Base-by-base conservation (phyloP, 2,329 filamentous ascomycete species). In the Verticillium nonalfalfae region DNA sequence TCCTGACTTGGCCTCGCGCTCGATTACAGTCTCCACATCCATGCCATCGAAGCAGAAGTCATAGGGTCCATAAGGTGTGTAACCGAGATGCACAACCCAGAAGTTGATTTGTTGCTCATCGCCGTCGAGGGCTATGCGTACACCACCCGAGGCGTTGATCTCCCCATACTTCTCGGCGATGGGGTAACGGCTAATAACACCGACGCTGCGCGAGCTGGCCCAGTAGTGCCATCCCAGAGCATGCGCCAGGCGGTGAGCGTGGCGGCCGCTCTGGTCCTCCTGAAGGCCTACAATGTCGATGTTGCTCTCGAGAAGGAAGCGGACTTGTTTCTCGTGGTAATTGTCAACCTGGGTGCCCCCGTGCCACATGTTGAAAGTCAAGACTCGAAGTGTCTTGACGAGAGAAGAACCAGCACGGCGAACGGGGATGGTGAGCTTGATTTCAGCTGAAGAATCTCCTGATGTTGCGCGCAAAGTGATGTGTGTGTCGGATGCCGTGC, bases 21-120 rank as follows among this genome's bases (percentile, higher is more conserved):
- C 58, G 1, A 77, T 63, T 3, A 78, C 73, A 56, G 70, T 59
- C 1, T 74, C 72, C 2, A 70, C 63, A 2, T 67, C 64, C 68
- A 73, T 71, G 15, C 72, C 67, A 50, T 74, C 68, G 55, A 72
- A 78, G 70, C 77, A 79, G 61, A 77, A 75, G 57, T 77, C 76
- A 62, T 79, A 78, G 0, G 77, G 77, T 0, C 77, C 76, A 55
- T 79, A 79, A 0, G 77, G 77, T 26, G 68, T 66, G 52, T 71
- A 73, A 1, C 72, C 75, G 7, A 78, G 62, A 58, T 78, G 76
- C 50, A 69, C 69, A 33, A 70, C 72, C 68, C 71, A 76, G 56
- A 77, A 66, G 61, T 74, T 73, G 57, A 76, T 65, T 36, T 74
- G 67, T 26, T 67, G 66, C 5, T 62, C 62, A 0, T 66, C 59